Evolutionary conservation across 1,284 basidiomycete species (phyloP).

Genomic region (Ceratobasidium sp.): DNA sequence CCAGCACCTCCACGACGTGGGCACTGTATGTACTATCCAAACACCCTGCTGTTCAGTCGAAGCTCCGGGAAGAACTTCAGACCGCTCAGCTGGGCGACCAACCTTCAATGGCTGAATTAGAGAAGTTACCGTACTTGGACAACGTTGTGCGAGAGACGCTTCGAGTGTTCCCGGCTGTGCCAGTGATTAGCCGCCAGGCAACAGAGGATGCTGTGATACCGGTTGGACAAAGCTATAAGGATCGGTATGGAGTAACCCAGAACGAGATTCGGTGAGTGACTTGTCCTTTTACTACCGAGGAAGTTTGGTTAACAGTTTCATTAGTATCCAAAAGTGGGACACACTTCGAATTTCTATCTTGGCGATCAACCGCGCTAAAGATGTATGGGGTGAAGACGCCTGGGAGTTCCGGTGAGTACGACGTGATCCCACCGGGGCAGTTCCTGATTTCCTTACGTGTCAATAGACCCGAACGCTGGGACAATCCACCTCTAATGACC

Average conservation of each 20-base stretch:
- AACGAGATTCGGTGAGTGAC: constrained; percentile 45
- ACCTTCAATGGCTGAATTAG: constrained; percentile 46
- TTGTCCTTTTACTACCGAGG: neutral
- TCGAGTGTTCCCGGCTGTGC: constrained; percentile 39
- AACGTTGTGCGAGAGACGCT: constrained; percentile 47
- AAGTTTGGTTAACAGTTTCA: neutral
- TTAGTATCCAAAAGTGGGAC: constrained; percentile 45
- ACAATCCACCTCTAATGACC: constrained; percentile 28
- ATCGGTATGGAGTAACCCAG: constrained; percentile 42
- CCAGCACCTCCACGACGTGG: constrained; percentile 63
- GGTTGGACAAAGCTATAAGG: constrained; percentile 40
- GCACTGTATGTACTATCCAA: constrained; percentile 59
- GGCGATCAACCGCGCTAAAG: constrained; percentile 43
- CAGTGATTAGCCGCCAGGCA: constrained; percentile 30
- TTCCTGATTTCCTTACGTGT: neutral
- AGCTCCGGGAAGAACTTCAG: constrained; percentile 61
- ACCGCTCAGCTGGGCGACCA: constrained; percentile 50
- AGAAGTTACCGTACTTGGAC: constrained; percentile 46
- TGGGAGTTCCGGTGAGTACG: constrained; percentile 44
- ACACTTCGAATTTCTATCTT: constrained; percentile 35
- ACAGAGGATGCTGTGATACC: constrained; percentile 46
- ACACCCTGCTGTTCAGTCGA: constrained; percentile 60
- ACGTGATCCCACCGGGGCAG: neutral
- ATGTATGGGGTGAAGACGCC: constrained; percentile 48
- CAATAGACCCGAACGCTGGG: constrained; percentile 48